Evolutionary conservation across 805 yeast species (phyloP), one percentile per base, ranked within the genome.

Genomic region (Myxozyma nipponensis): DNA sequence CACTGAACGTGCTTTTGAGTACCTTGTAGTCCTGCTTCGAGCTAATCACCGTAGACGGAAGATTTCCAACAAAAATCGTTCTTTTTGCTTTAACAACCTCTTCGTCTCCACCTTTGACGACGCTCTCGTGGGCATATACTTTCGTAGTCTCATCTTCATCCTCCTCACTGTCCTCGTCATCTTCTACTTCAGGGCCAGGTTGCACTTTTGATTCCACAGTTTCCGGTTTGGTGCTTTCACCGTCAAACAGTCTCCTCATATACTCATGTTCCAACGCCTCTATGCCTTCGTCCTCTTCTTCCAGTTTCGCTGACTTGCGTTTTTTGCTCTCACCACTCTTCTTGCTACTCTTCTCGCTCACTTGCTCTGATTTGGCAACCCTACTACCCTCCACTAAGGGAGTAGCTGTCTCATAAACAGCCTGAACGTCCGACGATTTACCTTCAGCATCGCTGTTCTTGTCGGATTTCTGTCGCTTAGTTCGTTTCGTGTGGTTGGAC

Each of bases 41-140:
- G 1, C 84, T 76, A 56, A 89, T 78, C 6, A 82, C 88, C 0
- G 71, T 63, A 36, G 81, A 69, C 30, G 86, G 78, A 13, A 91
- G 78, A 66, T 93, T 93, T 39, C 97, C 98, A 7, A 93, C 82
- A 63, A 93, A 93, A 0, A 91, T 34, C 18, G 58, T 49, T 30
- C 56, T 64, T 63, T 49, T 62, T n/a, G 66, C 69, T 22, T 67
- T 67, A 15, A 62, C 66, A 28, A 69, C 72, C 9, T 71, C 73
- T 44, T 63, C 67, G 26, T 67, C 70, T 35, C 69, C 71, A 26
- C 65, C 72, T 34, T 63, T 63, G 62, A 35, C 61, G 66, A 37
- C 65, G 64, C 19, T 63, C 68, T 54, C 58, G 28, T 54, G 58
- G 10, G 43, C 47, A 9, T 25, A 36, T 34, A 49, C 55, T 23